Percentiles rank a stretch among this genome's conserved stretches.
Evolutionary conservation across 495 filamentous ascomycete genomes (phyloP).

Genomic region (Hypoxylon rickii): DNA sequence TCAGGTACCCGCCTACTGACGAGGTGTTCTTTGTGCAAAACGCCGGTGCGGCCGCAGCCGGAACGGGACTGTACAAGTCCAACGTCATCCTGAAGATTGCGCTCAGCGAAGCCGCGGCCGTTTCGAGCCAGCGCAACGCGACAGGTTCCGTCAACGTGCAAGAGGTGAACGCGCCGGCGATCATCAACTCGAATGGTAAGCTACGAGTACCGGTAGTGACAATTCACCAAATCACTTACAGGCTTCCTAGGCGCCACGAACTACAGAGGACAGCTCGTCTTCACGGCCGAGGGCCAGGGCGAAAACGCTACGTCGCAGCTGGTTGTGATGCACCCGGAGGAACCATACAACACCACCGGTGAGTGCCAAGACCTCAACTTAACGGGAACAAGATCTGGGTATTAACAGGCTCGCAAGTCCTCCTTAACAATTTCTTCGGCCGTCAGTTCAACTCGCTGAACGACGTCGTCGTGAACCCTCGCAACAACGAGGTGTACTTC

Average conservation of each 20-base stretch:
- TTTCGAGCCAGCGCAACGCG: slow-evolving; percentile 47
- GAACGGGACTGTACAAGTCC: slow-evolving; percentile 57
- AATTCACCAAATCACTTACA: neutral
- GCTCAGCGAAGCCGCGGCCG: slow-evolving; percentile 44
- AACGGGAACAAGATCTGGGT: neutral
- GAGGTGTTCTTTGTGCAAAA: slow-evolving; percentile 60
- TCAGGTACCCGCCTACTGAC: slow-evolving; percentile 48
- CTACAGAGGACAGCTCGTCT: slow-evolving; percentile 51
- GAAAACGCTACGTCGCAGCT: slow-evolving; percentile 46
- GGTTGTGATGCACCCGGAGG: slow-evolving; percentile 50
- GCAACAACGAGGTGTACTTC: slow-evolving; percentile 64
- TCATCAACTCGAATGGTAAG: slow-evolving; percentile 57
- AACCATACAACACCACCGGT: slow-evolving; percentile 57
- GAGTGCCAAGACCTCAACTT: slow-evolving; percentile 1
- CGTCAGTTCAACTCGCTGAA: slow-evolving; percentile 66
- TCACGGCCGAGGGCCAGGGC: slow-evolving; percentile 54
- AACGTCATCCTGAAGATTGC: slow-evolving; percentile 56
- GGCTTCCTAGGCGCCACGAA: slow-evolving; percentile 50
- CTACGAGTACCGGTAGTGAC: neutral
- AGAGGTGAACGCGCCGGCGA: slow-evolving; percentile 41
- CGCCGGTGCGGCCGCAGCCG: slow-evolving; percentile 49
- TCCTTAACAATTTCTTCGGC: slow-evolving; percentile 59
- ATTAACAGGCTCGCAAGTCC: slow-evolving; percentile 26
- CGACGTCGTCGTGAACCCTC: slow-evolving; percentile 56
- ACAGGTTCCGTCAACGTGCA: slow-evolving; percentile 47